Conservation (phyloP, 164 flowering plant genomes). For the Houttuynia cordata region DNA sequence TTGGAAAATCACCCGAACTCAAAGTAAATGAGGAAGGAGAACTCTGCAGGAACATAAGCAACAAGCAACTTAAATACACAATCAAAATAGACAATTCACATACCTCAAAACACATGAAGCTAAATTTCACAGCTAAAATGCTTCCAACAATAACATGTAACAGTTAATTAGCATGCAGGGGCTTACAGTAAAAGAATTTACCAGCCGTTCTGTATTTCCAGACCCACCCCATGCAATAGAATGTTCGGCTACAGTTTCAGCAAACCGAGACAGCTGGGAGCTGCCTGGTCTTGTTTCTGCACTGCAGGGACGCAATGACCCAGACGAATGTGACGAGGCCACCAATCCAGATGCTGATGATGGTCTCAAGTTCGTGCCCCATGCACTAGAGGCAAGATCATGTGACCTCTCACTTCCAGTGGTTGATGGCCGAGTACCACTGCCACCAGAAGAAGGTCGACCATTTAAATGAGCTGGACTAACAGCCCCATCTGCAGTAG, state of each 20-base stretch:
- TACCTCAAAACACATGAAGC: not conserved
- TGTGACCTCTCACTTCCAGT: constrained; percentile 75
- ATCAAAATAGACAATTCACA: not conserved
- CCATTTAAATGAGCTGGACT: constrained; percentile 51
- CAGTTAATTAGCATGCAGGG: too few relatives aligned
- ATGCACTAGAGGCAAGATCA: constrained; percentile 50
- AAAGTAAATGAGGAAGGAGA: constrained; percentile 45
- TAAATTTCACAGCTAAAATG: not conserved
- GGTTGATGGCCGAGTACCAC: constrained; percentile 88
- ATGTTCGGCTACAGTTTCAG: constrained; percentile 57
- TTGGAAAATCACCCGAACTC: constrained; percentile 88
- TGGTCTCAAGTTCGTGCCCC: constrained; percentile 81
- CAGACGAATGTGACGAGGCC: constrained; percentile 49
- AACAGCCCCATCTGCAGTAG: constrained; percentile 44
- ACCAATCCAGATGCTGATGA: constrained; percentile 82
- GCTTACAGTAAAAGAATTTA: constrained; percentile 13
- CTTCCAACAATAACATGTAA: too few relatives aligned
- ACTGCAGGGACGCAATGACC: constrained; percentile 75
- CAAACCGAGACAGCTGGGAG: constrained; percentile 91
- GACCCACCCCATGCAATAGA: constrained; percentile 54
- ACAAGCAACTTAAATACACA: not conserved
- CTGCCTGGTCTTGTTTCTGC: constrained; percentile 93
- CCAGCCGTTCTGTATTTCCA: constrained; percentile 58
- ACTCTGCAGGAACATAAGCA: constrained; percentile 33
- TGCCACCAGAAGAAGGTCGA: constrained; percentile 92